phyloP scores from a whole-genome alignment of 495 filamentous ascomycete species.

The Rhizodiscina lignyota region DNA sequence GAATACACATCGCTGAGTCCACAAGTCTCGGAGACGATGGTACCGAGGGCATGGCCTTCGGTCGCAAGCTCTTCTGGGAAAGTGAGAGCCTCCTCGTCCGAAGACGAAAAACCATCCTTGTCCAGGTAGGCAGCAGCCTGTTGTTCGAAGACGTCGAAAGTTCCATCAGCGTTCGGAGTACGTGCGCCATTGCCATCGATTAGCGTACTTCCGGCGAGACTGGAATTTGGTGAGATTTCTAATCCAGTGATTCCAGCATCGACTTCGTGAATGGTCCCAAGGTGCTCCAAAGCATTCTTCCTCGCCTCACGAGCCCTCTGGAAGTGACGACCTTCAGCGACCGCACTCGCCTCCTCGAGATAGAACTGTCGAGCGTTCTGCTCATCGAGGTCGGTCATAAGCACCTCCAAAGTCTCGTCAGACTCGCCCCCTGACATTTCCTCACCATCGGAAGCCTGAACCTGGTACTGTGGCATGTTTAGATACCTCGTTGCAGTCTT shows the following conservation, averaged over 20 bases:
- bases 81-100: slow-evolving; percentile 31
- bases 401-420: slow-evolving; percentile 94
- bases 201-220: slow-evolving; percentile 26
- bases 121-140: slow-evolving; percentile 50
- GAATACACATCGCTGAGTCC: slow-evolving; percentile 86
- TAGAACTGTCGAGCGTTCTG: slow-evolving; percentile 95
- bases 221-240: slow-evolving; percentile 13
- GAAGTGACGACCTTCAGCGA: slow-evolving; percentile 65
- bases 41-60: slow-evolving; percentile 87
- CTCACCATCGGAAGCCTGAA: slow-evolving; percentile 12
- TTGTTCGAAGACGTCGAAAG: slow-evolving; percentile 51
- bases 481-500: slow-evolving; percentile 1
- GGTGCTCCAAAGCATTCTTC: slow-evolving; percentile 29
- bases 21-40: slow-evolving; percentile 79
- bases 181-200: too few relatives aligned
- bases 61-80: slow-evolving; percentile 65
- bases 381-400: slow-evolving; percentile 95
- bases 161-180: slow-evolving; percentile 6
- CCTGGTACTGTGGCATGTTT: slow-evolving; percentile 19
- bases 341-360: slow-evolving; percentile 75
- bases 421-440: too few relatives aligned
- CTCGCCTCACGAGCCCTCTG: slow-evolving; percentile 40
- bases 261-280: slow-evolving; percentile 25
- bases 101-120: slow-evolving; percentile 35
- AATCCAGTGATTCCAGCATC: not conserved